A percentile compares a stretch with the other conserved stretches of the same genome.
phyloP scores from a whole-genome alignment of 495 filamentous ascomycete genomes.

The Penicillium simplicissimum region DNA sequence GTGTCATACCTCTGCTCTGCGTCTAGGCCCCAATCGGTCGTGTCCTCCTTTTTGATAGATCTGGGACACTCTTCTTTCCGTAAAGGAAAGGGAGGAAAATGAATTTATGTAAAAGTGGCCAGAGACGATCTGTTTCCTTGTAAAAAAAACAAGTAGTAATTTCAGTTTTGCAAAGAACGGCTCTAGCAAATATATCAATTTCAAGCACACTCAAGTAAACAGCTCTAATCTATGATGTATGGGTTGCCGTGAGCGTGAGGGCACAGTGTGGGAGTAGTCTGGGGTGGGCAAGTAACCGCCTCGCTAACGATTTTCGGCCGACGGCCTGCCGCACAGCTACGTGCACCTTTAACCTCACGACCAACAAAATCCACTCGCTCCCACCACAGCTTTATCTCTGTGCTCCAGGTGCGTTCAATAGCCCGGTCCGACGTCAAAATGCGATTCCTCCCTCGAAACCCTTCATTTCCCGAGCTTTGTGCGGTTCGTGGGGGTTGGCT shows the following conservation, averaged over 20 bases:
- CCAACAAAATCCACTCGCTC: constrained; percentile 42
- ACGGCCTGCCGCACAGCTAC: constrained; percentile 47
- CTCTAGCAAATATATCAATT: not conserved
- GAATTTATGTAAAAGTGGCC: constrained; percentile 14
- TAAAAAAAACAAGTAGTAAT: not conserved
- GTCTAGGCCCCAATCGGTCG: constrained; percentile 27
- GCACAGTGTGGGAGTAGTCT: constrained; percentile 39
- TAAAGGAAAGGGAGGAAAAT: constrained; percentile 16
- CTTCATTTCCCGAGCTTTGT: constrained; percentile 32
- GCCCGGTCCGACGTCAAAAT: constrained; percentile 13
- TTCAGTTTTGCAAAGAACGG: not conserved
- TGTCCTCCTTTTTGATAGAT: constrained; percentile 23
- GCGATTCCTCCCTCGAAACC: constrained; percentile 29
- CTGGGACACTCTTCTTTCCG: constrained; percentile 14
- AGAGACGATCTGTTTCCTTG: constrained; percentile 13
- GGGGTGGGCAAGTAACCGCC: constrained; percentile 41
- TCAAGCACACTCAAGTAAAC: not conserved
- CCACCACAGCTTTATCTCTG: constrained; percentile 41
- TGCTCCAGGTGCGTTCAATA: constrained; percentile 43
- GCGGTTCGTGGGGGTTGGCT: constrained; percentile 27
- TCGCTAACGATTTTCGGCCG: constrained; percentile 54
- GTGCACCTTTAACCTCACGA: constrained; percentile 40
- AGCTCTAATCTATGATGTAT: not conserved
- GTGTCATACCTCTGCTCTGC: constrained; percentile 28
- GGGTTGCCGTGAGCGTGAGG: constrained; percentile 12